Evolutionary conservation across 2,329 filamentous ascomycete genomes (phyloP).

Genomic region (Lecanicillium sp.): DNA sequence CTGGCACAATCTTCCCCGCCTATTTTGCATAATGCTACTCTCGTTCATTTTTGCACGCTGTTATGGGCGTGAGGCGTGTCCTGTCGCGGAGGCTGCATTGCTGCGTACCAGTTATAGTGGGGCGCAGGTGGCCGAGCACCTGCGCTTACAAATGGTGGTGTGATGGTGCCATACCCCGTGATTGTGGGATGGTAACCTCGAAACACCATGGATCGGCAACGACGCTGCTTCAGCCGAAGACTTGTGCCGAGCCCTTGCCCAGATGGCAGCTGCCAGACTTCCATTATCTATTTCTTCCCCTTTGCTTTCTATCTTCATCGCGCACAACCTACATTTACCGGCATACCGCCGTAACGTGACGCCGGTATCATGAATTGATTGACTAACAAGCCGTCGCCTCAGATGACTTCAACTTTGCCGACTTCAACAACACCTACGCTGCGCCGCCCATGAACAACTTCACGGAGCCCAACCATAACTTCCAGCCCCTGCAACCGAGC

Average conservation of each 20-base stretch:
- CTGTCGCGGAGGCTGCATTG: constrained; percentile 2
- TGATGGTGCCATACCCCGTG: constrained; percentile 58
- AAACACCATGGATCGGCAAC: too few species aligned
- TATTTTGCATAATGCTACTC: not conserved
- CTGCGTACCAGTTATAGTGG: constrained; percentile 5
- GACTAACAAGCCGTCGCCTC: constrained; percentile 33
- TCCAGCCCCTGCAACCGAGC: constrained; percentile 47
- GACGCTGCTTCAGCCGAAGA: too few species aligned
- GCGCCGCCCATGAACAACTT: constrained; percentile 39
- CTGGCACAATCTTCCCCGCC: not conserved
- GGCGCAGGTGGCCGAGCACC: not conserved
- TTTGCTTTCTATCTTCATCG: not conserved
- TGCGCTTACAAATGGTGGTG: constrained; percentile 35
- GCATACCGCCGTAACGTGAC: too few species aligned
- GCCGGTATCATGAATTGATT: constrained; percentile 2
- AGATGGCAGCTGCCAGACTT: not conserved
- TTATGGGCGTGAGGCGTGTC: not conserved
- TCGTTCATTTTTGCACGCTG: not conserved
- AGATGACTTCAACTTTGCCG: constrained; percentile 52
- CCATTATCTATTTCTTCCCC: not conserved
- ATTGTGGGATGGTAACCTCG: constrained; percentile 23
- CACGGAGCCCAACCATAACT: constrained; percentile 25
- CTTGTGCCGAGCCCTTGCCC: too few species aligned
- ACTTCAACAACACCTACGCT: constrained; percentile 45
- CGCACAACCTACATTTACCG: not conserved